phyloP scores from a whole-genome alignment of 2,329 filamentous ascomycete species.

The Cladobotryum protrusum region DNA sequence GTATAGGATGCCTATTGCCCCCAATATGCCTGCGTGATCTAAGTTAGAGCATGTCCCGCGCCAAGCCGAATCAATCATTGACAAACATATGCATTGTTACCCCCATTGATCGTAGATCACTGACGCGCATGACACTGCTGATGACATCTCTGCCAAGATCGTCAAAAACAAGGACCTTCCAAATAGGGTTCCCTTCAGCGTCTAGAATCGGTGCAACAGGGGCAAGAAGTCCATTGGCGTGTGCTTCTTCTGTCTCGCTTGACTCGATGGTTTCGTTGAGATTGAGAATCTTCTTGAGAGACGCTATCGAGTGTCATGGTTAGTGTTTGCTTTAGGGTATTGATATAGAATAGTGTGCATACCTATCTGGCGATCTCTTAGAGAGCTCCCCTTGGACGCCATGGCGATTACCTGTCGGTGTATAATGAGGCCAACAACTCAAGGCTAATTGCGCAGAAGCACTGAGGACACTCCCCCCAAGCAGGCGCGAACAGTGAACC shows the following conservation, averaged over 20 bases:
- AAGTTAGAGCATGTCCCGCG: constrained; percentile 19
- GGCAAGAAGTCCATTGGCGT: constrained; percentile 58
- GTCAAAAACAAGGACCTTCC: constrained; percentile 97
- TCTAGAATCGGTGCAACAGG: constrained; percentile 76
- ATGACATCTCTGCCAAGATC: constrained; percentile 88
- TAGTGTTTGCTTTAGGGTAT: background rate
- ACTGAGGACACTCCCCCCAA: constrained; percentile 4
- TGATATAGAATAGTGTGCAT: constrained; percentile 9
- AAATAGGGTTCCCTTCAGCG: constrained; percentile 84
- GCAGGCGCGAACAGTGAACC: background rate
- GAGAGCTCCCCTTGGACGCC: constrained; percentile 40
- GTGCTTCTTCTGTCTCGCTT: constrained; percentile 55
- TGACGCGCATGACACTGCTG: constrained; percentile 89
- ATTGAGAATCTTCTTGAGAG: constrained; percentile 93
- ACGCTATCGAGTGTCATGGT: constrained; percentile 48
- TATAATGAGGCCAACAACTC: background rate
- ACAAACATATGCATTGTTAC: constrained; percentile 88
- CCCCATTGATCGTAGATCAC: constrained; percentile 87
- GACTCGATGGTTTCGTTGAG: constrained; percentile 69
- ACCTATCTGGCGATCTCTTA: constrained; percentile 49
- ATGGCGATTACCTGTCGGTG: constrained; percentile 22
- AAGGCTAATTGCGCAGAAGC: background rate
- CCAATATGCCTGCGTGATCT: constrained; percentile 62
- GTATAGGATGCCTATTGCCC: constrained; percentile 78
- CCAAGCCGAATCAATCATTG: background rate